Evolutionary conservation across 2,329 filamentous ascomycete genomes (phyloP), one percentile per base, ranked within the genome.

Genomic region (Lasiodiplodia sp.): DNA sequence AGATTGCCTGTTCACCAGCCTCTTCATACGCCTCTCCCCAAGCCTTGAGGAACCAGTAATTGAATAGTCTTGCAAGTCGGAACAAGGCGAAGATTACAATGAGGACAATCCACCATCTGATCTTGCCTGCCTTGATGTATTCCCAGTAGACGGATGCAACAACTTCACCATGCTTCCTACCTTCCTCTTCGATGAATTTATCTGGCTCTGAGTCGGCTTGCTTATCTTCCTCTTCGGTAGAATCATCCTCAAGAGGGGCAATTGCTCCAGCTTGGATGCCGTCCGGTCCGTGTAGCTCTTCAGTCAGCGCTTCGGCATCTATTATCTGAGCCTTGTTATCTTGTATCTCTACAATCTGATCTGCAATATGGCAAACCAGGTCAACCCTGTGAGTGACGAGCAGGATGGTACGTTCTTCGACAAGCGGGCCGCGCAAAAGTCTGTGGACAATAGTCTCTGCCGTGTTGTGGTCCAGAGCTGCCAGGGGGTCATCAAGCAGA

Each of bases 21-120:
- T 75, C 71, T 44, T 83, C 81, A 77, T 94, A 95, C 7, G 89
- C 88, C 76, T 96, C 92, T 37, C 92, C 92, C 93, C 94, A 97
- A 31, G 90, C 86, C 76, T 97, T 96, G 66, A 97, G 84, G 55
- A 96, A 94, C 86, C 93, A 95, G 1, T 88, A 89, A 74, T 93
- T 87, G 1, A 85, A 85, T 49, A 96, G 83, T 47, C 89, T 86
- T 21, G 87, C 81, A 14, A 89, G 75, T 7, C 94, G 89, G 73
- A 89, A 92, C 0, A 89, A 51, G 6, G 86, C 78, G 69, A 94
- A 88, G 14, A 89, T 82, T 1, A 87, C 40, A 3, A 95, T 82
- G 2, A 94, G 84, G 1, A 88, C 73, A 3, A 81, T 77, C 94
- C 94, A 97, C 83, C 90, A 93, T 68, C 83, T 84, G 55, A 94